phyloP scores from a whole-genome alignment of 176 grass and related monocot genomes.

The Avena atlantica region DNA sequence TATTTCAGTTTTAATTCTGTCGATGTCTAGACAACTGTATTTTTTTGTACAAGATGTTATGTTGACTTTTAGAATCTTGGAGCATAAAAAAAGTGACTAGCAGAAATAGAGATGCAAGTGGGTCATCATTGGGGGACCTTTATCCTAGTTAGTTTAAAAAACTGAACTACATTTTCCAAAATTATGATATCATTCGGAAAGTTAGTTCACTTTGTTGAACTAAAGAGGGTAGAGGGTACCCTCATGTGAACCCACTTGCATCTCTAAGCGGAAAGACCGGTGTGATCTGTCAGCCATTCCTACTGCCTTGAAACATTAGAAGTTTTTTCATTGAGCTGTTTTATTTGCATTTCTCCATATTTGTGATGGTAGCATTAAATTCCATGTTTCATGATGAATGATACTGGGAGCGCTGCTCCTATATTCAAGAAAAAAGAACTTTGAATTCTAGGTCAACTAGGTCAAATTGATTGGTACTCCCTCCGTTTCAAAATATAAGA shows the following conservation, averaged over 20 bases:
- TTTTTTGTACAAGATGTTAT: background rate
- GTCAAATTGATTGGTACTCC: background rate
- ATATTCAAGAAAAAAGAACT: background rate
- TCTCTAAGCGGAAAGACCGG: background rate
- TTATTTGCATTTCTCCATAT: background rate
- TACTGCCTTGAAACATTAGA: background rate
- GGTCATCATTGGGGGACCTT: too few species aligned
- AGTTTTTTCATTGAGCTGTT: background rate
- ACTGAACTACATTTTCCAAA: too few species aligned
- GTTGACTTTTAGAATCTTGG: background rate
- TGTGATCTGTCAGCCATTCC: background rate
- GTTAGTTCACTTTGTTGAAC: too few species aligned
- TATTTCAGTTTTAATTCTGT: background rate
- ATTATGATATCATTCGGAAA: too few species aligned
- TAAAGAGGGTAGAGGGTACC: too few species aligned
- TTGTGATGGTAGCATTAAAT: background rate
- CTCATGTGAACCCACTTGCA: too few species aligned
- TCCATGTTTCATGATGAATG: background rate
- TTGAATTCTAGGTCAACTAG: background rate
- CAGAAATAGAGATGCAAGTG: too few species aligned
- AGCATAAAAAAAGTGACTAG: constrained; percentile 24
- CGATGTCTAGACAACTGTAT: background rate
- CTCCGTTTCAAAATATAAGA: too few species aligned
- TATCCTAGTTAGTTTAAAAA: too few species aligned
- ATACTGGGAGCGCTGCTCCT: background rate